These are phyloP conservation scores for Termitomyces sp. DNA, from an alignment of 768 basidiomycete species.

Conservation along the genomic window DNA sequence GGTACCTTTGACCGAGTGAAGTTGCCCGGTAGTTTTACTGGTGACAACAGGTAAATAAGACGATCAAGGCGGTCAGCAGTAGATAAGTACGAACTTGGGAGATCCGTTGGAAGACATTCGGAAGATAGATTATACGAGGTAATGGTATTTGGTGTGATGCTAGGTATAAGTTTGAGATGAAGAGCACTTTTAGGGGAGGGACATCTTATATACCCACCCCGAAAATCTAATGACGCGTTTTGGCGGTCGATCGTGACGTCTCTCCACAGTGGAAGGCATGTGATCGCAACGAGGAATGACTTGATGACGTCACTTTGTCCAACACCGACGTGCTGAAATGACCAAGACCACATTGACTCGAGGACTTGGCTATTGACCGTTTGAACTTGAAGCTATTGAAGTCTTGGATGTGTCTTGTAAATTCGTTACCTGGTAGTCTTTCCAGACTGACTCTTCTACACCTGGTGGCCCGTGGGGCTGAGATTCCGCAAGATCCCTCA, in stretches of 20 bases:
- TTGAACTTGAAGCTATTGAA: too few species aligned
- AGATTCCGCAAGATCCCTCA: too few species aligned
- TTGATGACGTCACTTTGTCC: not conserved
- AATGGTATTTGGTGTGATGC: not conserved
- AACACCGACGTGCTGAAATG: not conserved
- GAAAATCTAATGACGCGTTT: slow-evolving; percentile 7
- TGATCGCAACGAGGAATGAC: not conserved
- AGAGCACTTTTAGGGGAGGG: not conserved
- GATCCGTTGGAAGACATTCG: slow-evolving; percentile 18
- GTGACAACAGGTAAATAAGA: not conserved
- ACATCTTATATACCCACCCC: slow-evolving; percentile 8
- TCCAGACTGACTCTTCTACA: too few species aligned
- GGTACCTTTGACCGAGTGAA: slow-evolving; percentile 40
- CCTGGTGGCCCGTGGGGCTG: too few species aligned
- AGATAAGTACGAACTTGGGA: slow-evolving; percentile 14
- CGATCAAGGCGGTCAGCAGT: not conserved
- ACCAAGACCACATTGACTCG: too few species aligned
- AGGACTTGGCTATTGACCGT: too few species aligned
- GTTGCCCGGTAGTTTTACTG: slow-evolving; percentile 42
- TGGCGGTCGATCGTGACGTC: not conserved
- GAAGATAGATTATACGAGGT: not conserved
- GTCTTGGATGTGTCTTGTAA: not conserved
- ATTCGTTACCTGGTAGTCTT: too few species aligned
- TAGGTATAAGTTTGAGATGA: not conserved
- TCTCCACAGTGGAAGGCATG: not conserved